These are phyloP conservation scores for Xanthoceras sorbifolium DNA, from an alignment of 345 rosid genomes.

Conservation along the genomic window DNA sequence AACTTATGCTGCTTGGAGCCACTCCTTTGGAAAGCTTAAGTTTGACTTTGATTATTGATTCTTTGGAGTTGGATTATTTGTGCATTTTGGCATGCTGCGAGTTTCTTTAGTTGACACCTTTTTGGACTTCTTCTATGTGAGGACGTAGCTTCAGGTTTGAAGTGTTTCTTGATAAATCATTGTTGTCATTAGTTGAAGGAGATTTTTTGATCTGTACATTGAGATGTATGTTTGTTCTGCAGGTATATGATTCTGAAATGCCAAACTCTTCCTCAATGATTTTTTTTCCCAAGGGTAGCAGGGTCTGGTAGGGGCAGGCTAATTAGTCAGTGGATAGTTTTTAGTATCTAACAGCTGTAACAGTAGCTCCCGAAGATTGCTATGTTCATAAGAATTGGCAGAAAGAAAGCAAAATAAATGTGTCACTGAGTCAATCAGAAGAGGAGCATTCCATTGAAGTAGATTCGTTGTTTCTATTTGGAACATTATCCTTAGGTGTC, in stretches of 20 bases:
- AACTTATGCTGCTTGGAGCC: not conserved
- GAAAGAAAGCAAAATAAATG: not conserved
- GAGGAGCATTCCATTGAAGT: not conserved
- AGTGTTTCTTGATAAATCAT: not conserved
- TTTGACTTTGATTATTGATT: too few relatives aligned
- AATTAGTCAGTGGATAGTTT: not conserved
- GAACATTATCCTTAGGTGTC: not conserved
- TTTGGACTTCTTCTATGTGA: not conserved
- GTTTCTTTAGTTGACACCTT: not conserved
- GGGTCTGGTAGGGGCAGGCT: too few relatives aligned
- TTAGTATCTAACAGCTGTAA: too few relatives aligned
- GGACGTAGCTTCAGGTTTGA: not conserved
- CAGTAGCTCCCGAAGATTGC: not conserved
- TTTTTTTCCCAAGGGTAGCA: too few relatives aligned
- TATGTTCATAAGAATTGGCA: not conserved
- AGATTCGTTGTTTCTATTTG: not conserved
- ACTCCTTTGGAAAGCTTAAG: too few relatives aligned
- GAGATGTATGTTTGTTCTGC: too few relatives aligned
- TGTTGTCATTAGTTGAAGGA: too few relatives aligned
- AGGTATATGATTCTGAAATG: too few relatives aligned
- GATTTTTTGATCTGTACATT: too few relatives aligned
- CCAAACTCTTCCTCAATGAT: too few relatives aligned
- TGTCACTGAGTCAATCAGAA: not conserved
- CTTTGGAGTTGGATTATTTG: too few relatives aligned
- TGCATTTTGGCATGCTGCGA: not conserved